Base-by-base conservation (phyloP, 2,329 filamentous ascomycete species). In the Paracamarosporium sp. region DNA sequence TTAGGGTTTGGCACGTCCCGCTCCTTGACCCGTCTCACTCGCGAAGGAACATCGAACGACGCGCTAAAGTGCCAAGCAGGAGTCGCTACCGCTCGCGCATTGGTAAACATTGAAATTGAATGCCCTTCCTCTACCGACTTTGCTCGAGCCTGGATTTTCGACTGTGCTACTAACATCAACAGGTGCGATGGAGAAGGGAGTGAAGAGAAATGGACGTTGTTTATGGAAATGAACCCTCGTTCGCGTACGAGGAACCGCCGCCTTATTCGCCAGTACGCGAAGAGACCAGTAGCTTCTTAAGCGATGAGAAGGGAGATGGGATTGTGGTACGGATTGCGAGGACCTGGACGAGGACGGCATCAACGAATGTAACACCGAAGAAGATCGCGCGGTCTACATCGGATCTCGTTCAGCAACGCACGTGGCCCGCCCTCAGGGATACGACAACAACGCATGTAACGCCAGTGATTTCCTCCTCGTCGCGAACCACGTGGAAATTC, bases 251-350 rank as follows among this genome's bases (percentile, higher is more conserved):
- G 11, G 20, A 35, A 22, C 47, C 25, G 6, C 47, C 47, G 24
- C 47, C 47, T 15, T 50, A 50, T 24, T 50, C 47, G 33, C 47
- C 47, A n/a, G 33, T 50, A 38, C 47, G 45, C 22, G 33, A 33
- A 17, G 13, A 27, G 17, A 17, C 22, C n/a, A 30, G 36, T 24
- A 33, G 35, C 22, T 20, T 50, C 6, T 30, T 38, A n/a, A 31
- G 12, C 12, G 47, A 50, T 1, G 25, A 28, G 33, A 40, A 50
- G 33, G 33, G 20, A 5, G 33, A 50, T 24, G 47, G 47, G 22
- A 38, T 50, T 15, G 47, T 38, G 13, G 33, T 50, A 15, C 33
- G 47, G 12, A 40, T 50, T 40, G 33, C 33, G 2, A 40, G 33
- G 33, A 22, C 47, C 24, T 50, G 31, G 47, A 50, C 47, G 33